phyloP scores from a whole-genome alignment of 257 asterid genomes.

The Fraxinus pennsylvanica region DNA sequence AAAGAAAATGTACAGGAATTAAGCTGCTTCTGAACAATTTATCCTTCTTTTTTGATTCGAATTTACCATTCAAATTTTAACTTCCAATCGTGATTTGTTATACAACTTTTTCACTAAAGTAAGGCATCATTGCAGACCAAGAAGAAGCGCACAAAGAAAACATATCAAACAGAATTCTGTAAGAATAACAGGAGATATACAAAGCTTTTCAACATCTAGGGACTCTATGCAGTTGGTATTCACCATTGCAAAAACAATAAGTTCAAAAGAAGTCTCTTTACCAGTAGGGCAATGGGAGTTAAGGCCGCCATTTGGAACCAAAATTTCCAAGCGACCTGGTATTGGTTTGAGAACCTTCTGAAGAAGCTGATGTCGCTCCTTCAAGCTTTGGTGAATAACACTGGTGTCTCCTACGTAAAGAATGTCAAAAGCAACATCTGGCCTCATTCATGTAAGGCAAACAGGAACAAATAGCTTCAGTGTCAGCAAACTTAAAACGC shows the following conservation, averaged over 20 bases:
- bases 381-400: conserved; percentile 92
- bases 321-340: conserved; percentile 84
- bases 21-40: not conserved
- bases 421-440: conserved; percentile 90
- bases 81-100: not conserved
- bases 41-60: not conserved
- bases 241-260: not conserved
- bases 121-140: not conserved
- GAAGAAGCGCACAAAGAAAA: not conserved
- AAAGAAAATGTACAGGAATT: not conserved
- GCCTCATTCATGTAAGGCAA: conserved; percentile 54
- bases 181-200: not conserved
- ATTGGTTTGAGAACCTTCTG: conserved; percentile 67
- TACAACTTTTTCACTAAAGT: not conserved
- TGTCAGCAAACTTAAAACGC: conserved; percentile 18
- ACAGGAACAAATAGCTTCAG: conserved; percentile 11
- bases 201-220: not conserved
- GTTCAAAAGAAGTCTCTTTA: conserved; percentile 29
- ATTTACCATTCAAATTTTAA: not conserved
- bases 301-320: conserved; percentile 86
- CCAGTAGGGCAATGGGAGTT: conserved; percentile 72
- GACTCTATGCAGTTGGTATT: not conserved
- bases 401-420: conserved; percentile 95
- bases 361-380: conserved; percentile 85
- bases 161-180: not conserved